phyloP scores from a whole-genome alignment of 2,329 filamentous ascomycete genomes.

The Colletotrichum melonis region DNA sequence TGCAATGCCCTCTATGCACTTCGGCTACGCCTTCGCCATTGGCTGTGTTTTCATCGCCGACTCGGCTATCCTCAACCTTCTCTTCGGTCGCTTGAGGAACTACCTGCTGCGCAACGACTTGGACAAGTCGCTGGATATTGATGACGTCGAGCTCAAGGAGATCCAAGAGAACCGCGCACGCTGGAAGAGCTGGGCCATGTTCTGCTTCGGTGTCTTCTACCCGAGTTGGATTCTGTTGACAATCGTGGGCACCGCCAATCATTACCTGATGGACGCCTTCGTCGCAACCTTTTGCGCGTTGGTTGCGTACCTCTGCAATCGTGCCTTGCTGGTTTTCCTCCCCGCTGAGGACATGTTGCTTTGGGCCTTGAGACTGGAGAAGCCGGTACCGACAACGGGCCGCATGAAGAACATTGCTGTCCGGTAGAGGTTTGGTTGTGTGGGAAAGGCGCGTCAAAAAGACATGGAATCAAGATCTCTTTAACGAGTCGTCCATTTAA shows the following conservation, averaged over 20 bases:
- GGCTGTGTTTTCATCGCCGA: constrained; percentile 65
- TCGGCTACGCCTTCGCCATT: constrained; percentile 66
- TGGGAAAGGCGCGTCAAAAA: constrained; percentile 1
- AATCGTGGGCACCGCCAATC: constrained; percentile 72
- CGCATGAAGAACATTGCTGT: constrained; percentile 39
- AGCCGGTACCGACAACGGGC: constrained; percentile 66
- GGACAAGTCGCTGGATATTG: constrained; percentile 33
- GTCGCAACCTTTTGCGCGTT: constrained; percentile 71
- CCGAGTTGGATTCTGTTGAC: constrained; percentile 64
- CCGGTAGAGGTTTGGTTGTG: neutral
- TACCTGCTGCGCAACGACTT: constrained; percentile 29
- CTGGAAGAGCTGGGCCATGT: constrained; percentile 43
- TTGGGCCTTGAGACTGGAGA: constrained; percentile 71
- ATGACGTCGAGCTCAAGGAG: constrained; percentile 37
- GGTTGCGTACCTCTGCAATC: constrained; percentile 66
- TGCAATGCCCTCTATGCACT: constrained; percentile 69
- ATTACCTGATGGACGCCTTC: constrained; percentile 74
- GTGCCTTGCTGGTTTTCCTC: constrained; percentile 67
- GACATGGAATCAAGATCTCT: constrained; percentile 1
- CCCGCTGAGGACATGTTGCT: constrained; percentile 74
- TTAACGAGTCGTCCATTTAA: constrained; percentile 1
- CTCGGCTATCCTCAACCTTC: constrained; percentile 58
- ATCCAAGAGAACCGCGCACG: constrained; percentile 40
- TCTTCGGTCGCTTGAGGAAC: constrained; percentile 41
- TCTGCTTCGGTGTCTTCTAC: constrained; percentile 60